Conservation (phyloP, 1,284 basidiomycete species). For the Agaricales sp. region DNA sequence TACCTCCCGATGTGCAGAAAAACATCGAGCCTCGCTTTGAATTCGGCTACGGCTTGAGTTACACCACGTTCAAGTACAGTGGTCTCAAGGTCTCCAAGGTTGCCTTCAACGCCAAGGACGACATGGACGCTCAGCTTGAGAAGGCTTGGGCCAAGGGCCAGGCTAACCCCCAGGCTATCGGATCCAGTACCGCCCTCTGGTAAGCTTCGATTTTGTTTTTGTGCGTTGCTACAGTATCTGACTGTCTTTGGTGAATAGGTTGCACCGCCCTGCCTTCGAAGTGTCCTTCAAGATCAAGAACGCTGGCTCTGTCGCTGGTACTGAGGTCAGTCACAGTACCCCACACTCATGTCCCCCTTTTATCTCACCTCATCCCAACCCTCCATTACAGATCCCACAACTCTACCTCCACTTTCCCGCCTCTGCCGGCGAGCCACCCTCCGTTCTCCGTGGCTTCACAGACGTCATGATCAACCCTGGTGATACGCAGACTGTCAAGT, state of each 20-base stretch:
- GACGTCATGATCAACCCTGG: constrained; percentile 39
- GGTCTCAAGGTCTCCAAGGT: constrained; percentile 36
- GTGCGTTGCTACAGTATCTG: too few species aligned
- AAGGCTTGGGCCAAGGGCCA: constrained; percentile 44
- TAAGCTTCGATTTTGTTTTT: constrained; percentile 13
- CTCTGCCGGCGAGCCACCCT: constrained; percentile 48
- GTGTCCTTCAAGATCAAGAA: constrained; percentile 54
- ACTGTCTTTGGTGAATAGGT: constrained; percentile 29
- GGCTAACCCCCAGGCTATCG: constrained; percentile 28
- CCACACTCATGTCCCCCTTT: background rate
- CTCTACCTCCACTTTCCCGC: constrained; percentile 52
- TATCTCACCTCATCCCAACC: background rate
- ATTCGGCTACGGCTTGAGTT: constrained; percentile 81
- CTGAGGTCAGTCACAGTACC: constrained; percentile 32
- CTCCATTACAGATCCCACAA: constrained; percentile 40
- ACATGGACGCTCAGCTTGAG: constrained; percentile 28
- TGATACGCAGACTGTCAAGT: constrained; percentile 32
- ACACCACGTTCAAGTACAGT: constrained; percentile 69
- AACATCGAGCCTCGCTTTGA: constrained; percentile 56
- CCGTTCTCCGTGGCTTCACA: constrained; percentile 58
- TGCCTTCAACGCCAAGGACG: constrained; percentile 15
- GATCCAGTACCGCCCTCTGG: constrained; percentile 44
- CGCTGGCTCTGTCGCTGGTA: constrained; percentile 41
- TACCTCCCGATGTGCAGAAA: constrained; percentile 20
- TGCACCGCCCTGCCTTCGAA: constrained; percentile 50